Conservation (phyloP, 2,329 filamentous ascomycete species). For the Didymella pinodella region DNA sequence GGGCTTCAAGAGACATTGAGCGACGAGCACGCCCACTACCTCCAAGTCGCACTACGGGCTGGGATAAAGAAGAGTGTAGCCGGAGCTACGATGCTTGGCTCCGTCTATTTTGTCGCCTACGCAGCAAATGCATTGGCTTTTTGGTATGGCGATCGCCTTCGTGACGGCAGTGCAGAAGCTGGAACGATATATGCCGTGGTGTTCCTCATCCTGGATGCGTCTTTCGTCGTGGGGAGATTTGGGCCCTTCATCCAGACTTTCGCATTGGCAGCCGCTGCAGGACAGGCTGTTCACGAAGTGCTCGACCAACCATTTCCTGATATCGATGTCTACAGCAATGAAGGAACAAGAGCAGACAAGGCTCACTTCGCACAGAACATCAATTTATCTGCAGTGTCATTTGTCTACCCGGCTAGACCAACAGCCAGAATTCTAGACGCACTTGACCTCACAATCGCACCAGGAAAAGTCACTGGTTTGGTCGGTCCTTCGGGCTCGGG, state of each 20-base stretch:
- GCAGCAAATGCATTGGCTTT: conserved; percentile 58
- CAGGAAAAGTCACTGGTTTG: conserved; percentile 55
- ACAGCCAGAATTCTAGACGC: conserved; percentile 52
- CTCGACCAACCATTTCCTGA: conserved; percentile 52
- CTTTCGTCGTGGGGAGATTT: conserved; percentile 68
- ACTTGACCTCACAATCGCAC: conserved; percentile 47
- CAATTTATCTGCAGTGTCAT: conserved; percentile 50
- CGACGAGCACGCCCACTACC: conserved; percentile 47
- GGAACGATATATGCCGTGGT: conserved; percentile 69
- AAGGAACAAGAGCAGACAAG: conserved; percentile 31
- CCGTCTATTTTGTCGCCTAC: conserved; percentile 57
- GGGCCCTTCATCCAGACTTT: conserved; percentile 68
- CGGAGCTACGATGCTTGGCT: conserved; percentile 53
- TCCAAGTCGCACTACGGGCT: conserved; percentile 46
- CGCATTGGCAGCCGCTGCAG: conserved; percentile 61
- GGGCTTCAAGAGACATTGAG: conserved; percentile 53
- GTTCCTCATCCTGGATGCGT: conserved; percentile 69
- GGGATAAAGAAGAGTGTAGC: conserved; percentile 53
- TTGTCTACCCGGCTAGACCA: conserved; percentile 56
- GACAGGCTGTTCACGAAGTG: conserved; percentile 56
- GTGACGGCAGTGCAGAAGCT: conserved; percentile 47
- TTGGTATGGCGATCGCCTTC: conserved; percentile 52
- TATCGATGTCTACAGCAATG: conserved; percentile 51
- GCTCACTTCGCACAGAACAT: conserved; percentile 43
- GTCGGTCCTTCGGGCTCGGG: conserved; percentile 57